Evolutionary conservation across 2,329 filamentous ascomycete species (phyloP).

Genomic region (Alternaria dauci): DNA sequence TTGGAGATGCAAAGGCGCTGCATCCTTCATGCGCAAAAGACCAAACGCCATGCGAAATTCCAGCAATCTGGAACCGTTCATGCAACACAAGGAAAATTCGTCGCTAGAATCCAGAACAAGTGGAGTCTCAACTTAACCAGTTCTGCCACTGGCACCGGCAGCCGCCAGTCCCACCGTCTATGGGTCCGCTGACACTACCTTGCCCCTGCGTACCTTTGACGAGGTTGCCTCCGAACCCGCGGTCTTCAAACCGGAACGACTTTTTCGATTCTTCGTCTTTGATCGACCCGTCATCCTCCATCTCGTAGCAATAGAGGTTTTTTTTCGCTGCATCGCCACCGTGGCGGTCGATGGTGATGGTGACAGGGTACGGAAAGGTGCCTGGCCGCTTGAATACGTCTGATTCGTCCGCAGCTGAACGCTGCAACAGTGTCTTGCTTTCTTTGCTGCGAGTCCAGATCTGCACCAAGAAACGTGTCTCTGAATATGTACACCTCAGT

Average conservation of each 20-base stretch:
- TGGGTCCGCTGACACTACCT: constrained; percentile 52
- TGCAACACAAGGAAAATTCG: constrained; percentile 16
- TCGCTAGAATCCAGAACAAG: background rate
- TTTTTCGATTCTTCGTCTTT: constrained; percentile 47
- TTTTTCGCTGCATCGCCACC: constrained; percentile 64
- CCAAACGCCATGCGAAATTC: constrained; percentile 32
- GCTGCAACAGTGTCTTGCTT: constrained; percentile 47
- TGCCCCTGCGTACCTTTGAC: constrained; percentile 61
- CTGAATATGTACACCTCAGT: constrained; percentile 65
- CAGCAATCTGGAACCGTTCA: constrained; percentile 16
- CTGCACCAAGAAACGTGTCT: constrained; percentile 68
- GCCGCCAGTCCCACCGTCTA: constrained; percentile 68
- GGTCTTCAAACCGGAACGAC: constrained; percentile 62
- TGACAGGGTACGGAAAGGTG: constrained; percentile 69
- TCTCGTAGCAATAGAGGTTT: constrained; percentile 67
- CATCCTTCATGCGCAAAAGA: constrained; percentile 10
- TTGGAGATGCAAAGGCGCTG: constrained; percentile 6
- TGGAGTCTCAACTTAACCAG: constrained; percentile 47
- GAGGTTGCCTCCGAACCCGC: constrained; percentile 60
- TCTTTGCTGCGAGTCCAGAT: constrained; percentile 66
- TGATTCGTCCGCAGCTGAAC: constrained; percentile 42
- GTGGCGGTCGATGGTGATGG: constrained; percentile 67
- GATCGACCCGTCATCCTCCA: constrained; percentile 60
- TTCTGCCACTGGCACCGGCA: constrained; percentile 69
- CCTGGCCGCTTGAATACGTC: constrained; percentile 61